A percentile compares a stretch with the other conserved stretches of the same genome.
Evolutionary conservation across 2,329 filamentous ascomycete genomes (phyloP).

Genomic region (Arachnopeziza araneosa): DNA sequence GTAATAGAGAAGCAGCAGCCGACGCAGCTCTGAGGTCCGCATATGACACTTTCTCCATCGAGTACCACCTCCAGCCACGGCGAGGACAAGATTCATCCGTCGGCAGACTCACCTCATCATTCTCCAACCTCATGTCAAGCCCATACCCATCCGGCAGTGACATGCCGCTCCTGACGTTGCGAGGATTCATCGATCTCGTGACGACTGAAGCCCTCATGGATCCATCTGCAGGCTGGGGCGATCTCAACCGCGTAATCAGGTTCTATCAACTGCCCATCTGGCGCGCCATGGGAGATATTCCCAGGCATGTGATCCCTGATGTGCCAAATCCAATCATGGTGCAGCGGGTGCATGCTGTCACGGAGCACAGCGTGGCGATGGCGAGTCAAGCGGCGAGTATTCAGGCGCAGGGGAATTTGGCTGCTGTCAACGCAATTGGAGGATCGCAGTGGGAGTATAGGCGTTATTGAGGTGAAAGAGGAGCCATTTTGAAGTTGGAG

Average conservation of each 20-base stretch:
- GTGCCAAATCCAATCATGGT: neutral
- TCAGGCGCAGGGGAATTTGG: neutral
- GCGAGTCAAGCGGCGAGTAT: neutral
- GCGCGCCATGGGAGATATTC: neutral
- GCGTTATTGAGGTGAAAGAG: neutral
- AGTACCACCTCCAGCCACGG: neutral
- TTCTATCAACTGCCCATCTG: neutral
- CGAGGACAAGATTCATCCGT: neutral
- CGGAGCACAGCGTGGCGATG: neutral
- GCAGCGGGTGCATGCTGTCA: neutral
- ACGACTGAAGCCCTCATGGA: neutral
- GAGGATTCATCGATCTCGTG: constrained; percentile 1
- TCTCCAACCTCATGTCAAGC: neutral
- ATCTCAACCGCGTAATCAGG: neutral
- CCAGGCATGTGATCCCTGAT: neutral
- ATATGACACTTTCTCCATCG: neutral
- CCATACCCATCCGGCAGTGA: neutral
- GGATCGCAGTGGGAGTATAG: neutral
- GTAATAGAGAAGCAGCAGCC: neutral
- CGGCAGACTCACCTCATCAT: neutral
- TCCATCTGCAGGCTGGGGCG: neutral
- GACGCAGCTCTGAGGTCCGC: neutral
- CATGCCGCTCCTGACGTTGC: constrained; percentile 1
- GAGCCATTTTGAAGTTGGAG: neutral
- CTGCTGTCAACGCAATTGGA: neutral